These are phyloP conservation scores for Lycium barbarum DNA, from an alignment of 257 asterid genomes.

Conservation along the genomic window DNA sequence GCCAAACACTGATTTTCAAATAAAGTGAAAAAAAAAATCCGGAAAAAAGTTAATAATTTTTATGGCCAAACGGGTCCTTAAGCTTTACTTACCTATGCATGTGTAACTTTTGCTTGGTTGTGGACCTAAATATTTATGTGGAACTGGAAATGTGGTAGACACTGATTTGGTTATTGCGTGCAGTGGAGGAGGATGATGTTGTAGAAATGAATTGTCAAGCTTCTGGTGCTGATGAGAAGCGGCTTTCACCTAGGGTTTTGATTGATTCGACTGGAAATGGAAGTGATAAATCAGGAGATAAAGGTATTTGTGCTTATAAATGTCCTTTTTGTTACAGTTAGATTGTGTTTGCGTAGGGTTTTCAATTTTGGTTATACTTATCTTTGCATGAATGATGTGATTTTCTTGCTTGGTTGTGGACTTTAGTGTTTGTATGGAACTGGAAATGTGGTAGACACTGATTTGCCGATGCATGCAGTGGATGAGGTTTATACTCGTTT, in stretches of 20 bases:
- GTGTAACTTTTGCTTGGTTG: no score
- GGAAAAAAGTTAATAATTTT: no score
- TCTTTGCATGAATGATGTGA: neutral
- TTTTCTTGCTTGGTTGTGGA: slow-evolving; percentile 11
- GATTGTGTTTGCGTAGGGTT: neutral
- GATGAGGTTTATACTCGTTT: neutral
- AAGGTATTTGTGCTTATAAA: slow-evolving; percentile 7
- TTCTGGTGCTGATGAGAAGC: slow-evolving; percentile 1
- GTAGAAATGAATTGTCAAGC: neutral
- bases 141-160: no score
- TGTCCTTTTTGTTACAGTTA: neutral
- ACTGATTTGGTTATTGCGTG: no score
- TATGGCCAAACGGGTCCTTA: no score
- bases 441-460: slow-evolving; percentile 25
- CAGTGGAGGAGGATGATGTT: neutral
- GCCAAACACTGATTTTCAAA: no score
- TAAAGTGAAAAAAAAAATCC: no score
- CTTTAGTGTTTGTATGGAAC: slow-evolving; percentile 4
- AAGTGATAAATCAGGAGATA: slow-evolving; percentile 15
- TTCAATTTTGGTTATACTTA: neutral
- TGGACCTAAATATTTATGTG: no score
- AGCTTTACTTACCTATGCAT: no score
- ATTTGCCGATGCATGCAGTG: neutral
- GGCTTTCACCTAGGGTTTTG: neutral
- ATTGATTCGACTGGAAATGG: slow-evolving; percentile 16